Conservation (phyloP, 805 yeast species). For the Nakazawaea siamensis region DNA sequence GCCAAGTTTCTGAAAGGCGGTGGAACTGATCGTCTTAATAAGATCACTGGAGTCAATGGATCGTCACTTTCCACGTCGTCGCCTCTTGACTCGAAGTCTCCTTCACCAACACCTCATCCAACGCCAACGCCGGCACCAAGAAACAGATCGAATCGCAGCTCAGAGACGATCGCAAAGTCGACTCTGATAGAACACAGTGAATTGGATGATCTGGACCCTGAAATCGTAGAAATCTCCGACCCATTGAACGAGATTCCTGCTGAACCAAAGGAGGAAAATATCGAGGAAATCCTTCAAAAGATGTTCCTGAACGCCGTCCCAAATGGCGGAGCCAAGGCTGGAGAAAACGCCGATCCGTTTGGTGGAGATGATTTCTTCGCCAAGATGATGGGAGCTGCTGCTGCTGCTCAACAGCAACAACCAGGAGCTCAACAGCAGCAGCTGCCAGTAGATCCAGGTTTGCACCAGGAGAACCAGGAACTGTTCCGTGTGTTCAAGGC, state of each 20-base stretch:
- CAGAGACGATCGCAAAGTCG: conserved; percentile 13
- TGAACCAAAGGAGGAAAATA: conserved; percentile 13
- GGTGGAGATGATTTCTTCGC: conserved; percentile 4
- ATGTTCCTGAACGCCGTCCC: conserved; percentile 14
- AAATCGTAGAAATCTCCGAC: conserved; percentile 14
- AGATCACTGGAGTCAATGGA: conserved; percentile 32
- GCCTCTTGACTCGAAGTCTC: conserved; percentile 9
- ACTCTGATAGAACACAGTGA: conserved; percentile 11
- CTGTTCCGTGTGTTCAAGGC: conserved; percentile 11
- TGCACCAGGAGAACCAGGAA: background rate
- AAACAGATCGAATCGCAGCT: conserved; percentile 1
- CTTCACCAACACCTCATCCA: background rate
- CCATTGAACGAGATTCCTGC: background rate
- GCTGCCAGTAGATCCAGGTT: background rate
- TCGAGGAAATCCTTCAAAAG: conserved; percentile 13
- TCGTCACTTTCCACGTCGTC: conserved; percentile 28
- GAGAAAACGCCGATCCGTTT: conserved; percentile 3
- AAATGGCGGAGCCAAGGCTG: conserved; percentile 3
- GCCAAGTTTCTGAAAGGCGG: conserved; percentile 52
- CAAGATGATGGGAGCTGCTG: conserved; percentile 2
- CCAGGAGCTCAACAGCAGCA: background rate
- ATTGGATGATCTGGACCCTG: conserved; percentile 17
- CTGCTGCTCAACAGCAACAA: conserved; percentile 2
- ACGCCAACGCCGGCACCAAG: conserved; percentile 5
- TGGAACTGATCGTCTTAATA: conserved; percentile 44